Evolutionary conservation across 345 rosid genomes (phyloP).

Genomic region (Pseudoturritis turrita): DNA sequence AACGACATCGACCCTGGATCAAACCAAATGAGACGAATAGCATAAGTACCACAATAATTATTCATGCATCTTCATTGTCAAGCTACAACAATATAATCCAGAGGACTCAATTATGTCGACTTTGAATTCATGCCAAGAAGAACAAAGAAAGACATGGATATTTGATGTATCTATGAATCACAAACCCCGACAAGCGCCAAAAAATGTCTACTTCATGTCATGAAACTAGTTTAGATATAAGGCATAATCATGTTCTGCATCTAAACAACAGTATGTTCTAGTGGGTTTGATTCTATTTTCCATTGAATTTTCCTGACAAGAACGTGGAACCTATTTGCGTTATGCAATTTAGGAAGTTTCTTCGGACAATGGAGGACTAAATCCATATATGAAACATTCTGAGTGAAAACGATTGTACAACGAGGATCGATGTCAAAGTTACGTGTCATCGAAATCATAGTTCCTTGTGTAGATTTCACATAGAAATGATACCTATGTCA

Average conservation of each 20-base stretch:
- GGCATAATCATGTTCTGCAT: background rate
- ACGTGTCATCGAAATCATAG: background rate
- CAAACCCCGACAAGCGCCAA: background rate
- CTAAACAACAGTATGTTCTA: background rate
- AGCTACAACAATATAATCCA: background rate
- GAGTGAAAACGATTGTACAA: background rate
- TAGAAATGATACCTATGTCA: background rate
- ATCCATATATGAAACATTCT: background rate
- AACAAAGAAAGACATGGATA: background rate
- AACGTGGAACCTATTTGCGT: background rate
- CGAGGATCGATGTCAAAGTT: background rate
- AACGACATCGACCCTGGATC: constrained; percentile 88
- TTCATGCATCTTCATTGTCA: background rate
- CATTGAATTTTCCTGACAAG: background rate
- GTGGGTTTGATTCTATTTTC: background rate
- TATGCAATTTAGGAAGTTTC: background rate
- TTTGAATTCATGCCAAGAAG: background rate
- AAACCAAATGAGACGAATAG: background rate
- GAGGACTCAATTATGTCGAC: background rate
- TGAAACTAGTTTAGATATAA: background rate
- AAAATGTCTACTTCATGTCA: background rate
- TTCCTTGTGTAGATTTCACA: background rate
- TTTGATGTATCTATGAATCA: background rate
- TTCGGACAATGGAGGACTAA: background rate
- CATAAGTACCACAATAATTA: background rate